phyloP scores from a whole-genome alignment of 1,139 yeast species.

The Debaryomyces subglobosus region DNA sequence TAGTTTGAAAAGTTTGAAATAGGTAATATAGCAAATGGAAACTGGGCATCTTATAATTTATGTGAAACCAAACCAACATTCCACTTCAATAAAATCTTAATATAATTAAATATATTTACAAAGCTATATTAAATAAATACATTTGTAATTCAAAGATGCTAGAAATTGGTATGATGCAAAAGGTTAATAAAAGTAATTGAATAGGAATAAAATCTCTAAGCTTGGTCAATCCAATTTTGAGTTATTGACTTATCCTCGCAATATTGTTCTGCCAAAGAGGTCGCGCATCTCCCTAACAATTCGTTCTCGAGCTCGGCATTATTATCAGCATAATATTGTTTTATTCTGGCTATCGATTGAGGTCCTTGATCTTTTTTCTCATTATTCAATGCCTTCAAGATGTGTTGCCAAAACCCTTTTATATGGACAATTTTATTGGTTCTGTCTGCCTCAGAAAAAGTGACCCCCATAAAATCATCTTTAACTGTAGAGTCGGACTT shows the following conservation, averaged over 20 bases:
- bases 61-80: too few relatives aligned
- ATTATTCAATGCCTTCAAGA: constrained; percentile 14
- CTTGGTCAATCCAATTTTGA: background rate
- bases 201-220: background rate
- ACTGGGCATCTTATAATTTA: too few relatives aligned
- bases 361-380: background rate
- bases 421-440: constrained; percentile 21
- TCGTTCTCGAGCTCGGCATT: constrained; percentile 11
- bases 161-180: background rate
- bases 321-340: constrained; percentile 4
- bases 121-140: background rate
- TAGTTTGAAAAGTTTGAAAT: background rate
- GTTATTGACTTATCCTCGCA: constrained; percentile 11
- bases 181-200: background rate
- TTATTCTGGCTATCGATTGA: background rate
- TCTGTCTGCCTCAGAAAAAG: constrained; percentile 25
- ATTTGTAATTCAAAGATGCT: background rate
- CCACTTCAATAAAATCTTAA: background rate
- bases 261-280: constrained; percentile 16
- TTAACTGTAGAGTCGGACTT: constrained; percentile 2
- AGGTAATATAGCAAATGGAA: too few relatives aligned
- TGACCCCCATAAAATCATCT: constrained; percentile 22
- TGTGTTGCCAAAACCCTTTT: constrained; percentile 21
- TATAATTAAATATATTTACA: background rate
- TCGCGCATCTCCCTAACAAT: constrained; percentile 18